Percentiles rank a stretch among this genome's conserved stretches.
Evolutionary conservation across 2,329 filamentous ascomycete species (phyloP).

Genomic region (Phaeosphaeria sp.): DNA sequence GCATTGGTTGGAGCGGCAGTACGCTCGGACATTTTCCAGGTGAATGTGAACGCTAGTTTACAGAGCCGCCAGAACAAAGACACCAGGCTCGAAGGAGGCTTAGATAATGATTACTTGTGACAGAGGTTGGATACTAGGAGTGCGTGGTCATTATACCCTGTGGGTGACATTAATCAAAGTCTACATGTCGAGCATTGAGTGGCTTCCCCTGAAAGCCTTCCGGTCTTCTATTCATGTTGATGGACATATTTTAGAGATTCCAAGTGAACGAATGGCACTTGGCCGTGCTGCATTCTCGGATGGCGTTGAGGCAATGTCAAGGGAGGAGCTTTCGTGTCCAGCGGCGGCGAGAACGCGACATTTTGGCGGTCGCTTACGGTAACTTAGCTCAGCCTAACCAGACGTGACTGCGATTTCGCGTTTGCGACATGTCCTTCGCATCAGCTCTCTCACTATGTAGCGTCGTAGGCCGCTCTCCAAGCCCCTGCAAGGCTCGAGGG

Average conservation of each 20-base stretch:
- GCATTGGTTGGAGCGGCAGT: background rate
- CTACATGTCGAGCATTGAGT: too few relatives aligned
- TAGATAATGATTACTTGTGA: background rate
- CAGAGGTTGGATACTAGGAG: background rate
- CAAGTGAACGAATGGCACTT: background rate
- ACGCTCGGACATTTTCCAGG: background rate
- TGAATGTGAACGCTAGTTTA: background rate
- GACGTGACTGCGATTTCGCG: background rate
- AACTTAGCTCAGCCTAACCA: constrained; percentile 1
- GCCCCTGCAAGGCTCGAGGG: background rate
- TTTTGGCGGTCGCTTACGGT: background rate
- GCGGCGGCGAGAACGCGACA: background rate
- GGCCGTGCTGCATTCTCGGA: background rate
- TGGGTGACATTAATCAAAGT: background rate
- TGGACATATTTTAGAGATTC: too few relatives aligned
- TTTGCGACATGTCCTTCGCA: background rate
- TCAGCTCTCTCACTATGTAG: constrained; percentile 13
- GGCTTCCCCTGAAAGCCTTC: too few relatives aligned
- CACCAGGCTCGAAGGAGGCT: background rate
- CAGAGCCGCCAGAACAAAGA: background rate
- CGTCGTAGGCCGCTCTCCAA: constrained; percentile 4
- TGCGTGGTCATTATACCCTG: background rate
- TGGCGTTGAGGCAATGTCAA: background rate
- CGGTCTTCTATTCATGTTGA: too few relatives aligned
- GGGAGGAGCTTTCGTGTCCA: background rate